Evolutionary conservation across 2,329 filamentous ascomycete species (phyloP).

Genomic region (Cladosporium sp.): DNA sequence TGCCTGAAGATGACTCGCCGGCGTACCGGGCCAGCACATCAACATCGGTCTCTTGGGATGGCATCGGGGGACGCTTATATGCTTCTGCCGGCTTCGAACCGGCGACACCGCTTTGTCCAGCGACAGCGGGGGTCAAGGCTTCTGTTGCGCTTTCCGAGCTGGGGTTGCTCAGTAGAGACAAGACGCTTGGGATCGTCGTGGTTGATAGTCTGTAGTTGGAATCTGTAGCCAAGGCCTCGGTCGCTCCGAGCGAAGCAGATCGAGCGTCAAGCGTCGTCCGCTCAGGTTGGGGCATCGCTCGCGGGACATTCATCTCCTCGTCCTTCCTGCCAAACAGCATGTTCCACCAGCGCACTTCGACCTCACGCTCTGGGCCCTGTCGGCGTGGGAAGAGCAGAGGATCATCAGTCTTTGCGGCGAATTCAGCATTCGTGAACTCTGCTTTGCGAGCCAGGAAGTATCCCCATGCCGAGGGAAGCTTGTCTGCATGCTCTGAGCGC

Average conservation of each 20-base stretch:
- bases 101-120: not conserved
- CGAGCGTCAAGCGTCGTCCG: slow-evolving; percentile 18
- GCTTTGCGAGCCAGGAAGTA: slow-evolving; percentile 81
- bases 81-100: not conserved
- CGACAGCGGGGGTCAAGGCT: not conserved
- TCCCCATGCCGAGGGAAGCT: slow-evolving; percentile 88
- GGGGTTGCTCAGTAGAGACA: not conserved
- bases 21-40: slow-evolving; percentile 19
- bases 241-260: not conserved
- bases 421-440: slow-evolving; percentile 81
- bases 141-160: not conserved
- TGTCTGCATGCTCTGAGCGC: slow-evolving; percentile 63
- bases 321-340: slow-evolving; percentile 83
- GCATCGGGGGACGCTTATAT: slow-evolving; percentile 10
- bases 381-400: slow-evolving; percentile 75
- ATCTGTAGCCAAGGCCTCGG: slow-evolving; percentile 3
- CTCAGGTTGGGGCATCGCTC: slow-evolving; percentile 18
- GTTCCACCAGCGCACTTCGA: slow-evolving; percentile 91
- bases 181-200: slow-evolving; percentile 6
- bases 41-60: slow-evolving; percentile 19
- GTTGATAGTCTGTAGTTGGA: not conserved
- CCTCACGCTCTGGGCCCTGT: slow-evolving; percentile 26
- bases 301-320: slow-evolving; percentile 82
- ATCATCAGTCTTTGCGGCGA: slow-evolving; percentile 74
- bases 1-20: slow-evolving; percentile 4